These are phyloP conservation scores for Solanum piurae DNA, from an alignment of 257 asterid genomes.

Conservation along the genomic window DNA sequence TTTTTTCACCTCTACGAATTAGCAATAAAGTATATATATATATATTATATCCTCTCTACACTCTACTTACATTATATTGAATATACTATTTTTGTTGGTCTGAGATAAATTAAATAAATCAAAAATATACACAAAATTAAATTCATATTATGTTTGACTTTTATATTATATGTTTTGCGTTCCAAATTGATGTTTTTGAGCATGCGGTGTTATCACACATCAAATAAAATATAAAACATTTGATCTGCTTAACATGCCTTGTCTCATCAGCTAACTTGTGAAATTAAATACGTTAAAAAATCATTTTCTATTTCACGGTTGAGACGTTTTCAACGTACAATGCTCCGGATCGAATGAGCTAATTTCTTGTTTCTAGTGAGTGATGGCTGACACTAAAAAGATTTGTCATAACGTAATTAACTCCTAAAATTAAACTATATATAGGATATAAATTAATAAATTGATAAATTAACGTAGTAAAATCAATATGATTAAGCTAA, in stretches of 20 bases:
- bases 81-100: neutral
- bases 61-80: no score
- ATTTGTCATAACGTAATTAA: neutral
- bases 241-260: neutral
- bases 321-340: neutral
- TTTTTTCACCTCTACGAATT: fast-evolving
- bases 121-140: neutral
- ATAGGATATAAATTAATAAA: neutral
- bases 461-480: neutral
- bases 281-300: neutral
- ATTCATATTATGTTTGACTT: neutral
- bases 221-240: neutral
- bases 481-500: neutral
- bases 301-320: neutral
- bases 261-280: fast-evolving
- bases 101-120: neutral
- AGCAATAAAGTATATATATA: fast-evolving
- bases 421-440: neutral
- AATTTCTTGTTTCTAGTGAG: neutral
- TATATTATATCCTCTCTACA: no score
- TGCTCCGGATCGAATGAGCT: neutral
- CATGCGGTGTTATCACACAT: neutral
- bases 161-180: neutral
- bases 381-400: neutral
- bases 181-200: neutral